These are phyloP conservation scores for Globisporangium ultimum DNA, from an alignment of 352 stramenopile genomes.

Conservation along the genomic window DNA sequence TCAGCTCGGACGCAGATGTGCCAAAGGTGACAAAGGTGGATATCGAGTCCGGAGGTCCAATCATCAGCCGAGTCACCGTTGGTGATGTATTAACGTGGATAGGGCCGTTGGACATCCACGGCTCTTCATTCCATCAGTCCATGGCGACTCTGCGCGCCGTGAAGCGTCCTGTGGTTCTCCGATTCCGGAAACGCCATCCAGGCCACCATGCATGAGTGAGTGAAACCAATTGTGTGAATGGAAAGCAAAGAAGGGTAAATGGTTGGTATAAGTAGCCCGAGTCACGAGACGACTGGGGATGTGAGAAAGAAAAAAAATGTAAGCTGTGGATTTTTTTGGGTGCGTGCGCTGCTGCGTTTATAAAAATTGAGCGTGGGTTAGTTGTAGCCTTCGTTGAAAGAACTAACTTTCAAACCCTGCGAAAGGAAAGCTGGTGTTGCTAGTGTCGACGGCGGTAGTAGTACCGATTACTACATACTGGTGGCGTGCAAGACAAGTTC, in stretches of 20 bases:
- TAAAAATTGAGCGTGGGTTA: not conserved
- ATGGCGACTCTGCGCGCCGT: slow-evolving; percentile 81
- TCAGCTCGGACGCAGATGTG: slow-evolving; percentile 74
- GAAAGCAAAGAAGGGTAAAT: not conserved
- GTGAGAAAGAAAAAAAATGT: slow-evolving; percentile 11
- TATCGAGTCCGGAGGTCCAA: slow-evolving; percentile 65
- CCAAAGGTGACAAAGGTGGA: slow-evolving; percentile 84
- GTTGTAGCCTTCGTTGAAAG: not conserved
- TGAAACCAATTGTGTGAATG: not conserved
- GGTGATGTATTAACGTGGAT: slow-evolving; percentile 80
- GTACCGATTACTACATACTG: too few species aligned
- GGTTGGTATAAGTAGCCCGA: not conserved
- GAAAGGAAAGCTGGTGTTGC: too few species aligned
- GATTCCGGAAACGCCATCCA: slow-evolving; percentile 56
- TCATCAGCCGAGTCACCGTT: slow-evolving; percentile 66
- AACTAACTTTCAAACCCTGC: not conserved
- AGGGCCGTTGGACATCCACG: slow-evolving; percentile 69
- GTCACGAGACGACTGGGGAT: slow-evolving; percentile 1
- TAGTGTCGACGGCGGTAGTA: too few species aligned
- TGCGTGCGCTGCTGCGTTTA: not conserved
- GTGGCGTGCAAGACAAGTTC: not conserved
- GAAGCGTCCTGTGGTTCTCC: slow-evolving; percentile 78
- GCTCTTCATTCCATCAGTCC: slow-evolving; percentile 79
- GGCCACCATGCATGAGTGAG: slow-evolving; percentile 4
- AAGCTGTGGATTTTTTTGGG: slow-evolving; percentile 18